Base-by-base conservation (phyloP, 1,284 basidiomycete genomes). In the Earliella scabrosa region DNA sequence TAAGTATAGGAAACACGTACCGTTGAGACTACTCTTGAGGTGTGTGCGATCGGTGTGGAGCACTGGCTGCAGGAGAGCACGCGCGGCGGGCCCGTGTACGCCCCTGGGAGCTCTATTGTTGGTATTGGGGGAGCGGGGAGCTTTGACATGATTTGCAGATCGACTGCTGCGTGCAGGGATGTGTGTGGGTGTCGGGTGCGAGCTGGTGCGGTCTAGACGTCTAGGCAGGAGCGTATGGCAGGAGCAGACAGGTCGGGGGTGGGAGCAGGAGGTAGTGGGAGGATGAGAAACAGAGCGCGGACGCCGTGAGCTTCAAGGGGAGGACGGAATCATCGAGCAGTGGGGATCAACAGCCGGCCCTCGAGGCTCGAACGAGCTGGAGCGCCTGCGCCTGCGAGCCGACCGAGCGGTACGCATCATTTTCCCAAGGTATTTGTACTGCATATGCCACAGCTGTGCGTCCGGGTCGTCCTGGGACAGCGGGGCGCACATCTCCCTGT, bases 11-110 rank as follows among this genome's bases (percentile, higher is more conserved):
- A 40, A 35, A 26, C 1, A 59, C 60, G 43, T 31, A 62, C 60
- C 39, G 50, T 57, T 32, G 60, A 62, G 11, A 62, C 57, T 21
- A 62, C n/a, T 13, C 54, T 48, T 32, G 50, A 50, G 10, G 60
- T 50, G 45, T 62, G 60, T 16, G 60, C 55, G 34, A 62, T 52
- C 21, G 52, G 57, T 35, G 55, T 46, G 41, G 11, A 23, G 45
- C 60, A 62, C 44, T 62, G 49, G 36, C 23, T n/a, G 45, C 60
- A 62, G 32, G 49, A 36, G 52, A 57, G 52, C 18, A 50, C 45
- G 50, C 57, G 49, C 26, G 57, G 60, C 10, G 60, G 57, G 32
- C 60, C 57, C 18, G 45, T 32, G 18, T 53, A 50, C 27, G 39
- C 36, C 16, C 29, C 24, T n/a, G 49, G 32, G 38, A 51, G 7